A percentile compares a stretch with the other conserved stretches of the same genome.
These are phyloP conservation scores for Leucogyrophana mollusca DNA, from an alignment of 768 basidiomycete species.

Conservation along the genomic window DNA sequence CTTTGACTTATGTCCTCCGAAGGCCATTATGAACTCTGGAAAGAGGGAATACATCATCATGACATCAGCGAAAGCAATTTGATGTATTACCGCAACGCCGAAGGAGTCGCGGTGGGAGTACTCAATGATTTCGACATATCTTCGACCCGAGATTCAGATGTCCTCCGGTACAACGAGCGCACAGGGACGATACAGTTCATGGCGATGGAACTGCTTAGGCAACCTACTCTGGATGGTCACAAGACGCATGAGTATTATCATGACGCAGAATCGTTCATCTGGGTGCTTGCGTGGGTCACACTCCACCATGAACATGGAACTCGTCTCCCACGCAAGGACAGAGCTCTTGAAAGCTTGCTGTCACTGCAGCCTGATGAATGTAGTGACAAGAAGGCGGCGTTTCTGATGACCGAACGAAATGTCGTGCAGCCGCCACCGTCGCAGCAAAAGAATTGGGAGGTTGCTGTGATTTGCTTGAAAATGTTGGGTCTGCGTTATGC, in stretches of 20 bases:
- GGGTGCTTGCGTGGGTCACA: neutral
- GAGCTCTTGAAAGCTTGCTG: neutral
- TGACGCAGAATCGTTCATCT: slow-evolving; percentile 4
- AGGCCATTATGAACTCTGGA: neutral
- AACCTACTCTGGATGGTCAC: neutral
- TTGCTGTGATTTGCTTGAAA: no score
- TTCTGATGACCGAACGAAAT: neutral
- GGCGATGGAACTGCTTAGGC: neutral
- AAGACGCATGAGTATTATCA: neutral
- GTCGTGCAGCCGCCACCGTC: neutral
- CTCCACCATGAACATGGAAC: neutral
- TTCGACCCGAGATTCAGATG: neutral
- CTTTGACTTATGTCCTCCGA: no score
- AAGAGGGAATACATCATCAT: neutral
- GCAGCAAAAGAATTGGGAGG: neutral
- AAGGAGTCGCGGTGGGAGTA: neutral
- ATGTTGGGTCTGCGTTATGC: no score
- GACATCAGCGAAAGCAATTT: neutral
- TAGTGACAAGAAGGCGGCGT: neutral
- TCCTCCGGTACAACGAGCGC: neutral
- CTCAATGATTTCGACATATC: slow-evolving; percentile 1
- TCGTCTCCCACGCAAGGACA: neutral
- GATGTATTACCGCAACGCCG: neutral
- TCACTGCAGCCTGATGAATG: neutral
- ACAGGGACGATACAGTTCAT: slow-evolving; percentile 1